Evolutionary conservation across 192 early-diverging fungal species (phyloP).

Genomic region (Gonapodya sp.): DNA sequence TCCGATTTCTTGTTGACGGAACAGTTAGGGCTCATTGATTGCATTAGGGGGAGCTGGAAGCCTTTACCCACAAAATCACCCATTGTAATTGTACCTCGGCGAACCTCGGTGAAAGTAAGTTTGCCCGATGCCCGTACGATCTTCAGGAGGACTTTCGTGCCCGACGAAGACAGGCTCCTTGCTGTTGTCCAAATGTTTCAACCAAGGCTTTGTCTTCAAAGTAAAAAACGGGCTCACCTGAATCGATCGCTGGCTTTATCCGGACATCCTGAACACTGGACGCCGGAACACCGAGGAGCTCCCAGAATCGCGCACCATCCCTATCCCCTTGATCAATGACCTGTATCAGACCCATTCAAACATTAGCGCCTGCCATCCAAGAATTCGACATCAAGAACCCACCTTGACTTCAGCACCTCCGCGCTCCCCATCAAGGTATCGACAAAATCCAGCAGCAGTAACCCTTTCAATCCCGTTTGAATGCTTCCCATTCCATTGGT

Average conservation of each 20-base stretch:
- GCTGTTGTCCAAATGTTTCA: constrained; percentile 11
- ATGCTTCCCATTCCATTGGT: constrained; percentile 58
- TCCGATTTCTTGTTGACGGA: constrained; percentile 40
- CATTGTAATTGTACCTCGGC: constrained; percentile 7
- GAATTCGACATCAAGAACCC: constrained; percentile 30
- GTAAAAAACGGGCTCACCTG: too few species aligned
- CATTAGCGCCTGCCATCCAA: too few species aligned
- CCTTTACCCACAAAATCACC: constrained; percentile 13
- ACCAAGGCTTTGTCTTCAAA: too few species aligned
- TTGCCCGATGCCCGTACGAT: neutral
- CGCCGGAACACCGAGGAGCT: constrained; percentile 20
- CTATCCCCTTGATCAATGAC: neutral
- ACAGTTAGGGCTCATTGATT: constrained; percentile 30
- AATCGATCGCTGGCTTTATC: neutral
- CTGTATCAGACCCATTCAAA: too few species aligned
- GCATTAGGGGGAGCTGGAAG: constrained; percentile 14
- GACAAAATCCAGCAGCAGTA: constrained; percentile 57
- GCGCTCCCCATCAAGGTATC: constrained; percentile 49
- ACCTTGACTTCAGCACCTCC: constrained; percentile 22
- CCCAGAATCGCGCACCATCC: neutral
- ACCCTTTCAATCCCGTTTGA: constrained; percentile 54
- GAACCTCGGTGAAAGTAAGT: constrained; percentile 24
- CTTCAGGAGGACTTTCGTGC: neutral
- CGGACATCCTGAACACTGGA: constrained; percentile 13
- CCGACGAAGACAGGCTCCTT: constrained; percentile 9